Conservation (phyloP, 345 rosid species). For the Rhodamnia argentea region DNA sequence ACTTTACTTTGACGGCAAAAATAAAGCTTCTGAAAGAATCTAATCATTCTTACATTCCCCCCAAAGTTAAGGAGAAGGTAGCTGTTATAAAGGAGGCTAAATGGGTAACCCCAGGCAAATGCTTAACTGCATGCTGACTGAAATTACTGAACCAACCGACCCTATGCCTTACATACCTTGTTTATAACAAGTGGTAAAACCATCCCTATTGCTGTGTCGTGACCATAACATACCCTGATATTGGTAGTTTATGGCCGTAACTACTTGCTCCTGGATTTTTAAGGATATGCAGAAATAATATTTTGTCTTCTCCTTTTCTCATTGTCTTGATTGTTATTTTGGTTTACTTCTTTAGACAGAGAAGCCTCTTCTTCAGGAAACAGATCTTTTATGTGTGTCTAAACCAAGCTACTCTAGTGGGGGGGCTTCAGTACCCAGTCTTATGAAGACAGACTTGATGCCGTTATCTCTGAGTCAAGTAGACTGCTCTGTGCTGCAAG, state of each 20-base stretch:
- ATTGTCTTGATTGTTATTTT: neutral
- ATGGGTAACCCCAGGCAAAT: neutral
- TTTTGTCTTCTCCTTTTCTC: neutral
- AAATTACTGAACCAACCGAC: neutral
- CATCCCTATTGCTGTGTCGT: neutral
- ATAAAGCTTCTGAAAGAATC: neutral
- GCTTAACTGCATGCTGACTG: neutral
- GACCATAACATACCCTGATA: neutral
- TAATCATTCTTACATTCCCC: neutral
- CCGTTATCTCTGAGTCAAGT: conserved; percentile 81
- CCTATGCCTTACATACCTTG: neutral
- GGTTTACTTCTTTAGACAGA: conserved; percentile 10
- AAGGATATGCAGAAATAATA: neutral
- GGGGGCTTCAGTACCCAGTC: conserved; percentile 4
- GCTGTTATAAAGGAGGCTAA: neutral
- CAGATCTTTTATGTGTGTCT: neutral
- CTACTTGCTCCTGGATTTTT: neutral
- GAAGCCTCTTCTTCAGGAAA: conserved; percentile 10
- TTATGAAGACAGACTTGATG: conserved; percentile 39
- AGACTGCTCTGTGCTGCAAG: conserved; percentile 62
- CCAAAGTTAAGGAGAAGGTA: neutral
- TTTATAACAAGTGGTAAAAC: neutral
- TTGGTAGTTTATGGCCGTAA: neutral
- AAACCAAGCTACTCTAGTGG: conserved; percentile 16
- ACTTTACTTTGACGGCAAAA: neutral